phyloP scores from a whole-genome alignment of 2,329 filamentous ascomycete species.

The Alternaria sp. region DNA sequence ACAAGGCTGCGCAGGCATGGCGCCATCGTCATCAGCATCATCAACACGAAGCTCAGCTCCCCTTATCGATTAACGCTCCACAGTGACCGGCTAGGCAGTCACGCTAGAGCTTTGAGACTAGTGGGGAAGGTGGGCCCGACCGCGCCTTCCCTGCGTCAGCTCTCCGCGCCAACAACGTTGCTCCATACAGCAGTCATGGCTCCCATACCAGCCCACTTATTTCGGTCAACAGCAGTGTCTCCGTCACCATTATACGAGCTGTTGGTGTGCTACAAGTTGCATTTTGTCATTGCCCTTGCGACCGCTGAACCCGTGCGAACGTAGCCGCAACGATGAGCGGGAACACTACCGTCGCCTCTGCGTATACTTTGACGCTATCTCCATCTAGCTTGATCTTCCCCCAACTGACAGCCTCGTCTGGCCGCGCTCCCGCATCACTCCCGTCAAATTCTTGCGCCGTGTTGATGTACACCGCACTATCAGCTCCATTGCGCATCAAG shows the following conservation, averaged over 20 bases:
- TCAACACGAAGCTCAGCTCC: constrained; percentile 11
- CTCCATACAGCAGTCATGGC: constrained; percentile 13
- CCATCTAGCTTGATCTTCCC: constrained; percentile 94
- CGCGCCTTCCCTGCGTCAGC: constrained; percentile 33
- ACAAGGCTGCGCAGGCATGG: constrained; percentile 17
- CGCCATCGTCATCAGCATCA: constrained; percentile 2
- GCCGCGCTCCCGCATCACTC: constrained; percentile 91
- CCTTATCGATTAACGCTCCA: constrained; percentile 30
- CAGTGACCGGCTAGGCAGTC: constrained; percentile 29
- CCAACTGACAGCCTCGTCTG: constrained; percentile 98
- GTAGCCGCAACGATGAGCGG: constrained; percentile 73
- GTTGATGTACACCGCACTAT: constrained; percentile 97
- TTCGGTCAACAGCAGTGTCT: not conserved
- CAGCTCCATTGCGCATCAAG: constrained; percentile 95
- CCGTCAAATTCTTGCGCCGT: constrained; percentile 98
- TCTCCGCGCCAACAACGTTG: constrained; percentile 26
- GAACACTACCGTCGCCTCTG: constrained; percentile 72
- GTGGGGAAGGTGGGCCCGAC: constrained; percentile 28
- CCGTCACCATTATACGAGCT: not conserved
- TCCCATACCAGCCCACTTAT: not conserved
- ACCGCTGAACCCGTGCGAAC: constrained; percentile 58
- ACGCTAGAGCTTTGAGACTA: constrained; percentile 23
- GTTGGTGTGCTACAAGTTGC: not conserved
- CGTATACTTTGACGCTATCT: constrained; percentile 84
- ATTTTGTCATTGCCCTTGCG: constrained; percentile 3